These are phyloP conservation scores for Morella rubra DNA, from an alignment of 306 rosid species.

Conservation along the genomic window DNA sequence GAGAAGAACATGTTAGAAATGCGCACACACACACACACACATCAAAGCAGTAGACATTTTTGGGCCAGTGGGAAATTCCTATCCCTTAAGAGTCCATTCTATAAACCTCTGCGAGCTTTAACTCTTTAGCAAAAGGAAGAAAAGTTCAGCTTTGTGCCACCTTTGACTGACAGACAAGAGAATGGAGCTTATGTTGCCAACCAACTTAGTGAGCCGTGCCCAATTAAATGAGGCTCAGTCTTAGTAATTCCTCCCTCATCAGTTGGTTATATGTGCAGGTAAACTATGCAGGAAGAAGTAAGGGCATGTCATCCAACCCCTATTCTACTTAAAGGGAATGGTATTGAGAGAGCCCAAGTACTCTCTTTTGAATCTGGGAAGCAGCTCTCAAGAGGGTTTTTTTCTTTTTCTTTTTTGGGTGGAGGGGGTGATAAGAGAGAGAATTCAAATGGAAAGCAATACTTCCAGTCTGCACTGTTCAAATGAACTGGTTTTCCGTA, in stretches of 20 bases:
- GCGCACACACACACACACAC: slow-evolving; percentile 10
- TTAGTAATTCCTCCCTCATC: neutral
- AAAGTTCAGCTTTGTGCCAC: neutral
- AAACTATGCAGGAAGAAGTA: neutral
- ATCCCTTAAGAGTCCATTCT: neutral
- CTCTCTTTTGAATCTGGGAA: too few species aligned
- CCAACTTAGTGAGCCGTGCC: slow-evolving; percentile 4
- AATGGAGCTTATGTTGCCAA: neutral
- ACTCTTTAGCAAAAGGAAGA: slow-evolving; percentile 11
- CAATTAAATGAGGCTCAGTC: neutral
- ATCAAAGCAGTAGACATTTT: slow-evolving; percentile 23
- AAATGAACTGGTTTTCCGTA: slow-evolving; percentile 17
- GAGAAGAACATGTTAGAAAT: slow-evolving; percentile 14
- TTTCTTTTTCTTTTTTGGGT: neutral
- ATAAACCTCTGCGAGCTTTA: neutral
- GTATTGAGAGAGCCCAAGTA: too few species aligned
- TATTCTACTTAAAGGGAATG: neutral
- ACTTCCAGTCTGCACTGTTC: too few species aligned
- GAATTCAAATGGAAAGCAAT: slow-evolving; percentile 9
- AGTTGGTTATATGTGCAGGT: neutral
- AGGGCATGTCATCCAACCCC: neutral
- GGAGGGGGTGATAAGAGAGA: neutral
- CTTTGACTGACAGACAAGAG: neutral
- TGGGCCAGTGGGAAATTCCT: slow-evolving; percentile 16
- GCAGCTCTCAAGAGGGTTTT: too few species aligned